A percentile compares a stretch with the other conserved stretches of the same genome.
Conservation (phyloP, 2,329 filamentous ascomycete genomes). For the Aspergillus sp. region DNA sequence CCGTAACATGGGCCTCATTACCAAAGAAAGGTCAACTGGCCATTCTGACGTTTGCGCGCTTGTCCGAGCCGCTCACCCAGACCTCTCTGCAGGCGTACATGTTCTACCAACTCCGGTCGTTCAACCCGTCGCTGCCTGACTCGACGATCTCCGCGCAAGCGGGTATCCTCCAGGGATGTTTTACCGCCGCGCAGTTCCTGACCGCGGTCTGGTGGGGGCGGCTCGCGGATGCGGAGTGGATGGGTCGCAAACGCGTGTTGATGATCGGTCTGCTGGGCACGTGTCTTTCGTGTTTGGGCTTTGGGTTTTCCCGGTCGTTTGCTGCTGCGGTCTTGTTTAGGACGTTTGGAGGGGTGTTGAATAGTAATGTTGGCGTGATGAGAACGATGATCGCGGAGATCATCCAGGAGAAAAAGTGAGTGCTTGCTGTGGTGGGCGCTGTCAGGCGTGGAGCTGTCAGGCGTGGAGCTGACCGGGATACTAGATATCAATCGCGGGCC, state of each 20-base stretch:
- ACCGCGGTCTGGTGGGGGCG: slow-evolving; percentile 82
- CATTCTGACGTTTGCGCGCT: slow-evolving; percentile 72
- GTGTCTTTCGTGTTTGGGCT: slow-evolving; percentile 62
- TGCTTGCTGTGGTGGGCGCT: neutral
- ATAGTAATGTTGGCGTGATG: slow-evolving; percentile 74
- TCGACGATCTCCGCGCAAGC: slow-evolving; percentile 71
- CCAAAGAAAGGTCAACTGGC: slow-evolving; percentile 75
- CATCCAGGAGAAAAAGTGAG: slow-evolving; percentile 64
- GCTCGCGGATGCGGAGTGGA: slow-evolving; percentile 60
- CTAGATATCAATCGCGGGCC: slow-evolving; percentile 48
- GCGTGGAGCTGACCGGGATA: slow-evolving; percentile 11
- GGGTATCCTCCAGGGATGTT: slow-evolving; percentile 73
- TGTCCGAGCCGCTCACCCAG: slow-evolving; percentile 80
- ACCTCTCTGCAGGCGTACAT: slow-evolving; percentile 76
- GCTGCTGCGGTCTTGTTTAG: slow-evolving; percentile 62
- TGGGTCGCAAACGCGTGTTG: slow-evolving; percentile 74
- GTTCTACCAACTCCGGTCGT: slow-evolving; percentile 85
- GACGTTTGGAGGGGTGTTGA: slow-evolving; percentile 63
- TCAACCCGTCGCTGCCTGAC: slow-evolving; percentile 58
- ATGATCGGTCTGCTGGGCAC: slow-evolving; percentile 74
- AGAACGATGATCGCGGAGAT: slow-evolving; percentile 72
- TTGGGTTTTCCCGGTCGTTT: slow-evolving; percentile 67
- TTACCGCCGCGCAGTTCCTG: slow-evolving; percentile 77
- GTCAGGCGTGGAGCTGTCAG: too few relatives aligned
- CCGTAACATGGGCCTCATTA: slow-evolving; percentile 67